Conservation (phyloP, 495 filamentous ascomycete species). For the Xylaria nigripes region DNA sequence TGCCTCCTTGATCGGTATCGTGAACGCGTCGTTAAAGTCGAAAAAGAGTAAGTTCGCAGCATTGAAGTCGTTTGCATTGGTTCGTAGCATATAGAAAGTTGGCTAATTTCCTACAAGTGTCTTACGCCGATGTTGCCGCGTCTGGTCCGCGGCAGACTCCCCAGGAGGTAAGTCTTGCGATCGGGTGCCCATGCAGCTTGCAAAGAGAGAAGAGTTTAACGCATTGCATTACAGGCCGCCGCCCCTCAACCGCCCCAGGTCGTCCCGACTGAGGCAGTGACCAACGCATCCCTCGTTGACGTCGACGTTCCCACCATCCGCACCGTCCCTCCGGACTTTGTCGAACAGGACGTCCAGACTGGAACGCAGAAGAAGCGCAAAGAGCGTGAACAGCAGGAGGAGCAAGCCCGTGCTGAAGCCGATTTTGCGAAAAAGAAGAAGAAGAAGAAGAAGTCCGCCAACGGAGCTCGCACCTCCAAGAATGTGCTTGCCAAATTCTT, state of each 20-base stretch:
- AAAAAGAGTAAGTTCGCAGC: background rate
- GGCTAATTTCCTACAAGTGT: slow-evolving; percentile 43
- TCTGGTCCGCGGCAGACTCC: slow-evolving; percentile 64
- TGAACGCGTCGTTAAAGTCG: too few species aligned
- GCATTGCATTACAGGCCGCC: slow-evolving; percentile 37
- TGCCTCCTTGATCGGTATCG: too few species aligned
- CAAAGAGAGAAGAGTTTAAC: background rate
- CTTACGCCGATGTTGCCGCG: slow-evolving; percentile 67
- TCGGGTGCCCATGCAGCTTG: background rate
- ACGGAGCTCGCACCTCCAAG: slow-evolving; percentile 15
- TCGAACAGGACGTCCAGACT: slow-evolving; percentile 57
- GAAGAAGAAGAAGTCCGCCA: background rate
- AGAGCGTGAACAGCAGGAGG: slow-evolving; percentile 35
- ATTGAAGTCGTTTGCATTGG: background rate
- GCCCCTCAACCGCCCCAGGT: slow-evolving; percentile 58
- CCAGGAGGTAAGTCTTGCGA: slow-evolving; percentile 49
- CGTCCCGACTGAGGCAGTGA: slow-evolving; percentile 48
- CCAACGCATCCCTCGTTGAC: slow-evolving; percentile 60
- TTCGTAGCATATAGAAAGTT: background rate
- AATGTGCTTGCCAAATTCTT: slow-evolving; percentile 31
- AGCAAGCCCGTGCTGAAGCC: slow-evolving; percentile 36
- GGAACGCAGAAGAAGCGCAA: slow-evolving; percentile 57
- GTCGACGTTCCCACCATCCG: slow-evolving; percentile 66
- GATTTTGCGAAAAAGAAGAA: slow-evolving; percentile 47
- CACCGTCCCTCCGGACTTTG: slow-evolving; percentile 59